Base-by-base conservation (phyloP, 1,284 basidiomycete species). In the Crucibulum parvulum region DNA sequence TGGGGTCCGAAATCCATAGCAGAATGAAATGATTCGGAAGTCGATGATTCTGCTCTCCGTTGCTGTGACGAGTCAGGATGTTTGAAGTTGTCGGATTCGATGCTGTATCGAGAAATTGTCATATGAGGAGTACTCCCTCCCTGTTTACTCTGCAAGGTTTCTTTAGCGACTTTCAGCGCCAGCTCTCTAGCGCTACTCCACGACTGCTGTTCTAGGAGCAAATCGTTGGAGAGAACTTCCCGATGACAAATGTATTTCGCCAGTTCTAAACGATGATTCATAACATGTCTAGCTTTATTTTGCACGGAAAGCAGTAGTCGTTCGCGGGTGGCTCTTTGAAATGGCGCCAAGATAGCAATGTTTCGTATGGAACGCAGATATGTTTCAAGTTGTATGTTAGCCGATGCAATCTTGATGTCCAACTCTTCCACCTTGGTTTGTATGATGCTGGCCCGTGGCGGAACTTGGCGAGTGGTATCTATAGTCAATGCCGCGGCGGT, bases 291-390 rank as follows among this genome's bases (percentile, higher is more conserved):
- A 7, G 91, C 86, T 4, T 92, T 79, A n/a, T 78, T 79, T 62
- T 90, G 87, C 15, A 95, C 79, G 5, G 88, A 81, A 35, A 77
- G 67, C 34, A 87, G 79, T 38, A 98, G 82, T 50, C 90, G 84
- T 62, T 94, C 92, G 50, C 94, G 87, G 2, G 95, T 96, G 6
- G 89, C 80, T 55, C 87, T 87, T 69, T 92, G 93, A 74, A 98
- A 96, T 2, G 96, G 95, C 7, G 94, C 92, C 51, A 98, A 81
- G 53, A 92, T 86, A 2, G 89, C 90, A n/a, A 98, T 82, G 69
- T 96, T 96, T 46, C 91, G 88, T 16, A 92, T 87, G 43, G 91
- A 77, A 34, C 91, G 87, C 69, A 96, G 78, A 65, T 92, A 86
- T 11, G 84, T 77, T 51, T 91, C 86, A n/a, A 98, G 85, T 59